Percentiles rank a stretch among this genome's conserved stretches.
phyloP scores from a whole-genome alignment of 2,329 filamentous ascomycete species.

The Neoarthrinium moseri region DNA sequence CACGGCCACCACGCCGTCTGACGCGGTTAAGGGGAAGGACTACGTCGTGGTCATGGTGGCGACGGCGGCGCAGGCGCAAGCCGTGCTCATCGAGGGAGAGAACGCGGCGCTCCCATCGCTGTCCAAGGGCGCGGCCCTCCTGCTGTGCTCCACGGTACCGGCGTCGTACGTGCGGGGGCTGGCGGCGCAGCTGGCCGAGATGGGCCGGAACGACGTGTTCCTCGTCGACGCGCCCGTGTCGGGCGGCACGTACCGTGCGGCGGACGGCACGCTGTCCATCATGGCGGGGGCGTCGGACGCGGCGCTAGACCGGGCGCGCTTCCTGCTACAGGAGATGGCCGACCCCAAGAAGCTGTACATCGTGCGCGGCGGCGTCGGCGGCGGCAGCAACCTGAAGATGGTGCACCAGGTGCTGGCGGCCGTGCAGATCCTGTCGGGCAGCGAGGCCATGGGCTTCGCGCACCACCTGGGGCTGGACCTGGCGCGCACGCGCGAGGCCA shows the following conservation, averaged over 20 bases:
- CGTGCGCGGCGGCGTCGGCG: conserved; percentile 59
- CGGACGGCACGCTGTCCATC: conserved; percentile 71
- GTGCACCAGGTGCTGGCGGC: conserved; percentile 63
- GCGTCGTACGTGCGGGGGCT: conserved; percentile 64
- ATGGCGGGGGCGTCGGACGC: conserved; percentile 64
- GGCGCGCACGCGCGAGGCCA: conserved; percentile 36
- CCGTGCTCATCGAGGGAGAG: conserved; percentile 60
- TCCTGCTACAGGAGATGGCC: conserved; percentile 63
- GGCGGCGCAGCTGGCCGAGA: conserved; percentile 50
- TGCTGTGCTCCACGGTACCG: conserved; percentile 71
- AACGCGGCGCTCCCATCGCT: conserved; percentile 48
- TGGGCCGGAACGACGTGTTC: conserved; percentile 59
- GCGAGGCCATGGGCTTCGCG: conserved; percentile 61
- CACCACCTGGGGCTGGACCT: conserved; percentile 52
- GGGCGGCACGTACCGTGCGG: conserved; percentile 66
- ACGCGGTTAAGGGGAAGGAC: conserved; percentile 57
- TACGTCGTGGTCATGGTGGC: conserved; percentile 76
- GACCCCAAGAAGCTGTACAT: conserved; percentile 61
- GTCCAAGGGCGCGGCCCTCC: conserved; percentile 56
- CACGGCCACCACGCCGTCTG: conserved; percentile 57
- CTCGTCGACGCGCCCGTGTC: conserved; percentile 74
- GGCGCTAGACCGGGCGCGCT: conserved; percentile 55
- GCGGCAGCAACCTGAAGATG: conserved; percentile 62
- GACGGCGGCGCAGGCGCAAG: conserved; percentile 66
- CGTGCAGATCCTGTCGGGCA: conserved; percentile 60